Conservation (phyloP, 805 yeast genomes). For the Pichia cabralensis region DNA sequence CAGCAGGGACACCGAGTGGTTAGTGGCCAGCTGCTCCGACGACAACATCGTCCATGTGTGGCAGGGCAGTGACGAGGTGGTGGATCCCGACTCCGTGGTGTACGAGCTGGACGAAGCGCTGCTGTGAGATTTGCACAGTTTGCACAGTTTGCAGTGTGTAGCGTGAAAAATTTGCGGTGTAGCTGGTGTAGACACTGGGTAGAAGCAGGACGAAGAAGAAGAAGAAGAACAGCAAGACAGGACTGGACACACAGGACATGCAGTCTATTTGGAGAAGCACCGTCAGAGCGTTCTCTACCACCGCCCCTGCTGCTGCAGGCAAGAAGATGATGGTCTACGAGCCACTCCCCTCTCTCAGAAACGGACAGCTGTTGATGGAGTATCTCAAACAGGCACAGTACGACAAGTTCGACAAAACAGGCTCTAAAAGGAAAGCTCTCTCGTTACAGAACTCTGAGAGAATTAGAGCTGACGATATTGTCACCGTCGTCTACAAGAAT, state of each 20-base stretch:
- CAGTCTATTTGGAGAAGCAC: too few species aligned
- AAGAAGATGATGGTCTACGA: conserved; percentile 31
- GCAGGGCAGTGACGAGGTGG: conserved; percentile 29
- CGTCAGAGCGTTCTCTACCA: conserved; percentile 6
- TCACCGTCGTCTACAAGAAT: conserved; percentile 60
- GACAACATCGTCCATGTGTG: conserved; percentile 53
- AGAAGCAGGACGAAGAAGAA: too few species aligned
- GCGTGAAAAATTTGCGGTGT: too few species aligned
- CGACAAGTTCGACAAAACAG: conserved; percentile 58
- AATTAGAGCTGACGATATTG: conserved; percentile 73
- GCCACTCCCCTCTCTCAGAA: conserved; percentile 40
- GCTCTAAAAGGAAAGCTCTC: conserved; percentile 51
- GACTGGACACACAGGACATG: too few species aligned
- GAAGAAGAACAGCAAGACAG: too few species aligned
- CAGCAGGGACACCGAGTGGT: conserved; percentile 68
- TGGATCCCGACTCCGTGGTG: not conserved
- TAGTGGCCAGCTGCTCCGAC: conserved; percentile 54
- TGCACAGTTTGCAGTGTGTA: too few species aligned
- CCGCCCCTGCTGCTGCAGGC: not conserved
- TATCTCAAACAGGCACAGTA: conserved; percentile 43
- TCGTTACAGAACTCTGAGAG: conserved; percentile 35
- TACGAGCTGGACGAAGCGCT: too few species aligned
- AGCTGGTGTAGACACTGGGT: too few species aligned
- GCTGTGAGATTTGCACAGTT: too few species aligned
- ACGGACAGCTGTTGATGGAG: conserved; percentile 35